Evolutionary conservation across 306 rosid genomes (phyloP).

Genomic region (Adenanthera pavonina): DNA sequence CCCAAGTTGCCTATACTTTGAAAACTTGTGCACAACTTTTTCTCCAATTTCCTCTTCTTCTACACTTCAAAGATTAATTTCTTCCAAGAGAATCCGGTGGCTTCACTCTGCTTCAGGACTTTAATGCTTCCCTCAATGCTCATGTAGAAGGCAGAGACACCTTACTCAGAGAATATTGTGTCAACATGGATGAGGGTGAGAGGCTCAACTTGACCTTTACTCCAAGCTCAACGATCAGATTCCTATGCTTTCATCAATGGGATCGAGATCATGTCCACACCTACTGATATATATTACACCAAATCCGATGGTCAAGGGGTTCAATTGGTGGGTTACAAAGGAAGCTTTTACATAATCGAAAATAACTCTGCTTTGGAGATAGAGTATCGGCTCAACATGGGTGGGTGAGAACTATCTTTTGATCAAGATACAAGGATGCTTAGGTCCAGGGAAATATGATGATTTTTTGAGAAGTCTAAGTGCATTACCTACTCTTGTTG

Average conservation of each 20-base stretch:
- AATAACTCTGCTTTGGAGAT: conserved; percentile 35
- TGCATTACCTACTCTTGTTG: rapidly evolving
- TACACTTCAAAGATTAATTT: too few relatives aligned
- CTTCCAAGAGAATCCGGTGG: background rate
- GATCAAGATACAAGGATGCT: conserved; percentile 38
- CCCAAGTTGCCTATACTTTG: too few relatives aligned
- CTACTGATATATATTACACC: conserved; percentile 59
- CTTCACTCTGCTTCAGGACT: conserved; percentile 46
- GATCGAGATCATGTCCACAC: conserved; percentile 80
- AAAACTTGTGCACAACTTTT: too few relatives aligned
- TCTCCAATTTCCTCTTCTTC: too few relatives aligned
- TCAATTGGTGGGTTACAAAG: background rate
- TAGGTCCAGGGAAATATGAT: conserved; percentile 28
- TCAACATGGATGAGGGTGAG: conserved; percentile 39
- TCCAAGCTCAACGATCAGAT: conserved; percentile 39
- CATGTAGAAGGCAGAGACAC: background rate
- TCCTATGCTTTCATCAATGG: conserved; percentile 72
- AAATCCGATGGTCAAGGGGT: background rate
- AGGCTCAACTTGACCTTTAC: conserved; percentile 51
- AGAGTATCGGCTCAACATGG: conserved; percentile 39
- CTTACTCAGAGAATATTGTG: conserved; percentile 49
- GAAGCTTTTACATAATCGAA: background rate
- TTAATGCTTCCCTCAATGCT: conserved; percentile 46
- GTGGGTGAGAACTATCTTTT: background rate
- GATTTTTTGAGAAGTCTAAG: background rate